A percentile compares a stretch with the other conserved stretches of the same genome.
Evolutionary conservation across 2,329 filamentous ascomycete species (phyloP).

Genomic region (Alternaria burnsii): DNA sequence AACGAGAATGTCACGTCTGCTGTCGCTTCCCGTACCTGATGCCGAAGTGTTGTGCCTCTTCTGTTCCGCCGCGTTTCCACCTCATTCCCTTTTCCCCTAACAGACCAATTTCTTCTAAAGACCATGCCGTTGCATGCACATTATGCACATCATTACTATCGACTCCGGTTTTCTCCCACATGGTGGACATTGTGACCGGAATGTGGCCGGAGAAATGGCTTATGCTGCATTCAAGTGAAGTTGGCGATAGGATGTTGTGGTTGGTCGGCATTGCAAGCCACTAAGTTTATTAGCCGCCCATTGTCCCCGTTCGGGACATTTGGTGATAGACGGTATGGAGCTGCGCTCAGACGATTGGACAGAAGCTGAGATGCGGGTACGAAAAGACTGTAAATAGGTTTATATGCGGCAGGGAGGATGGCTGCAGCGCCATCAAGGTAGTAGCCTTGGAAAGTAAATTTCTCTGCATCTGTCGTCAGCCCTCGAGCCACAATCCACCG

Average conservation of each 20-base stretch:
- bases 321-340: constrained; percentile 35
- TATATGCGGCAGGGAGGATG: constrained; percentile 36
- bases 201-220: constrained; percentile 23
- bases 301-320: constrained; percentile 38
- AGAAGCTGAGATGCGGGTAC: constrained; percentile 11
- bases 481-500: constrained; percentile 19
- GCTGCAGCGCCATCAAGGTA: constrained; percentile 24
- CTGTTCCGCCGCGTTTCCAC: constrained; percentile 15
- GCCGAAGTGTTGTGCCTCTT: constrained; percentile 35
- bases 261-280: constrained; percentile 39
- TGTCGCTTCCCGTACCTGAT: constrained; percentile 16
- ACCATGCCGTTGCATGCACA: constrained; percentile 18
- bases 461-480: constrained; percentile 28
- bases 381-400: constrained; percentile 46
- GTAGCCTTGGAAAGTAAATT: constrained; percentile 23
- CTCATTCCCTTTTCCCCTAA: constrained; percentile 23
- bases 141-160: constrained; percentile 38
- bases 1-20: neutral
- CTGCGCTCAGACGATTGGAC: constrained; percentile 29
- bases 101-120: constrained; percentile 16
- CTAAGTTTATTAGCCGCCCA: constrained; percentile 45
- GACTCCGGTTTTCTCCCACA: constrained; percentile 20
- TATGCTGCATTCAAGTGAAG: constrained; percentile 9
- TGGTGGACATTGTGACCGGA: constrained; percentile 22
- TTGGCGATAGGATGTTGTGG: constrained; percentile 29